A percentile compares a stretch with the other conserved stretches of the same genome.
Conservation (phyloP, 2,329 filamentous ascomycete species). For the Diaporthe australafricana region DNA sequence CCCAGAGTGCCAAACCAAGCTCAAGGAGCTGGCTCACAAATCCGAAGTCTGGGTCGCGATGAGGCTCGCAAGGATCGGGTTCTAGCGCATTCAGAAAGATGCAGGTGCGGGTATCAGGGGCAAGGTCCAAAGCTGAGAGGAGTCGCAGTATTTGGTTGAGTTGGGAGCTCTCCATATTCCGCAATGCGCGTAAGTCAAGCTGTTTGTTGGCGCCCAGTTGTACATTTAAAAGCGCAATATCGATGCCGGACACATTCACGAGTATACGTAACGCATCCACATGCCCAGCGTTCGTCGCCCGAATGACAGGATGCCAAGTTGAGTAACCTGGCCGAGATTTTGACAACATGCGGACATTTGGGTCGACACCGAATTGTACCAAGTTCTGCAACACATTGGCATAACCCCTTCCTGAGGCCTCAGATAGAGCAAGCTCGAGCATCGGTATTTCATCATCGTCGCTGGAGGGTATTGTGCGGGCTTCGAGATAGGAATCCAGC, state of each 20-base stretch:
- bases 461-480: neutral
- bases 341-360: neutral
- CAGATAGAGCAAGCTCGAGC: neutral
- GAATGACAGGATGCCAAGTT: neutral
- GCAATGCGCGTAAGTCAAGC: neutral
- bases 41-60: neutral
- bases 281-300: neutral
- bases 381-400: neutral
- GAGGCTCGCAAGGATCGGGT: too few species aligned
- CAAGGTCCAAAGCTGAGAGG: neutral
- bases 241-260: neutral
- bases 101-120: neutral
- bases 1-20: neutral
- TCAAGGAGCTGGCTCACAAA: neutral
- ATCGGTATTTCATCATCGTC: neutral
- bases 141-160: neutral
- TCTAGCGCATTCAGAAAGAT: neutral
- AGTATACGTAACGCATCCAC: neutral
- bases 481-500: neutral
- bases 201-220: neutral
- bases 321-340: too few species aligned
- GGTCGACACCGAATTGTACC: conserved; percentile 4
- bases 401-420: neutral
- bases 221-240: neutral
- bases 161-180: neutral